These are phyloP conservation scores for Amoebophrya sp. DNA, from an alignment of 169 alveolate species.

Conservation along the genomic window DNA sequence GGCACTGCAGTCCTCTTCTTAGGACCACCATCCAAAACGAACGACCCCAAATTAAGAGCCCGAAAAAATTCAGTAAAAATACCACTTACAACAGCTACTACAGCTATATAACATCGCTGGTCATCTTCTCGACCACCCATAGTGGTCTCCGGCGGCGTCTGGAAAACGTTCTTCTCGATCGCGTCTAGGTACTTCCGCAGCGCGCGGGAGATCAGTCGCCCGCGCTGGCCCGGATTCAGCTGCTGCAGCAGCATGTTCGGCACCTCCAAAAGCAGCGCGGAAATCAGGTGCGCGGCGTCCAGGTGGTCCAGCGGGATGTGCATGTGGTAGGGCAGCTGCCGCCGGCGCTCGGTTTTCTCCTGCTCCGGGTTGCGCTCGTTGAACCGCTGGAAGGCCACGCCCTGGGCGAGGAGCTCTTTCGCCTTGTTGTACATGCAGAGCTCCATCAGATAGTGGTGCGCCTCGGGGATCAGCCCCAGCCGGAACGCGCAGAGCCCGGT, in stretches of 20 bases:
- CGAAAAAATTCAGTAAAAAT: no score
- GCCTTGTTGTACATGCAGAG: not conserved
- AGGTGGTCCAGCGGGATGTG: constrained; percentile 84
- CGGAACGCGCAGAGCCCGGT: constrained; percentile 91
- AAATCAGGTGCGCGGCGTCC: constrained; percentile 72
- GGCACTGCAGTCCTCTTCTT: no score
- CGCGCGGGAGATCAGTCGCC: not conserved
- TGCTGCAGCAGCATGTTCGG: constrained; percentile 46
- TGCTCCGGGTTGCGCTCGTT: constrained; percentile 81
- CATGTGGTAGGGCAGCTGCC: constrained; percentile 89
- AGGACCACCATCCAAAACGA: no score
- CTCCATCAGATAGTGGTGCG: constrained; percentile 50
- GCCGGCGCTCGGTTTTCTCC: constrained; percentile 85
- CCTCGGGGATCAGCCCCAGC: constrained; percentile 62
- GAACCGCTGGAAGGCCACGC: not conserved
- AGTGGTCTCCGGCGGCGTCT: not conserved
- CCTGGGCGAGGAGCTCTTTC: not conserved
- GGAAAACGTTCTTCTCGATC: not conserved
- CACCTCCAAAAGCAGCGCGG: constrained; percentile 37
- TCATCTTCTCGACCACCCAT: no score
- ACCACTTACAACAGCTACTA: no score
- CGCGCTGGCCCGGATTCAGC: not conserved
- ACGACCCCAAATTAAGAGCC: no score
- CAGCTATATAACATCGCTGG: no score
- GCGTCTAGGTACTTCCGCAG: not conserved